These are phyloP conservation scores for Pestalotiopsis sp. DNA, from an alignment of 2,329 filamentous ascomycete genomes.

Conservation along the genomic window DNA sequence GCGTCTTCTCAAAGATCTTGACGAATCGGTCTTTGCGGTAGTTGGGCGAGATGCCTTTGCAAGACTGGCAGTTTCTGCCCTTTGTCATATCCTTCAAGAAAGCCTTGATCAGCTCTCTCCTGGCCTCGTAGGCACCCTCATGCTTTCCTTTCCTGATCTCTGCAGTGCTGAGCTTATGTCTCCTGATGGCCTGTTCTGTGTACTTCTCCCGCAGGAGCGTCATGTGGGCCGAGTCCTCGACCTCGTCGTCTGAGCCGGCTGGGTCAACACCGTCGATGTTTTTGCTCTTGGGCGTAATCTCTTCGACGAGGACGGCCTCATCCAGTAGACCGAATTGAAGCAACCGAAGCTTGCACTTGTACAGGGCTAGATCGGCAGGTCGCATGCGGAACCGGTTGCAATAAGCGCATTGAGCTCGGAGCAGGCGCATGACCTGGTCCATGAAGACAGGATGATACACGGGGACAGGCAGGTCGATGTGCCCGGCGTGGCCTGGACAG, in stretches of 20 bases:
- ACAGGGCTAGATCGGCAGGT: conserved; percentile 76
- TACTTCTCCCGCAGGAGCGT: conserved; percentile 63
- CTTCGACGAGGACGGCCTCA: conserved; percentile 48
- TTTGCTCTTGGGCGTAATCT: conserved; percentile 34
- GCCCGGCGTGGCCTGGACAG: conserved; percentile 91
- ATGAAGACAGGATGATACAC: conserved; percentile 98
- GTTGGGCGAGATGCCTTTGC: conserved; percentile 72
- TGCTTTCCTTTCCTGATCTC: conserved; percentile 70
- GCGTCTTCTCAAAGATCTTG: conserved; percentile 88
- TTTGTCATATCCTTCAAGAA: conserved; percentile 76
- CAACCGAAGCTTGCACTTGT: conserved; percentile 81
- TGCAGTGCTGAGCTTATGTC: conserved; percentile 51
- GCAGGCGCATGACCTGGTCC: conserved; percentile 83
- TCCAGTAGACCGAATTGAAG: conserved; percentile 81
- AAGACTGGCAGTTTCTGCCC: conserved; percentile 69
- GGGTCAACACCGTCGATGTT: conserved; percentile 37
- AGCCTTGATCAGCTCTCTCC: conserved; percentile 76
- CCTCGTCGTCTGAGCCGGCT: conserved; percentile 42
- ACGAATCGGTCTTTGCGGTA: conserved; percentile 90
- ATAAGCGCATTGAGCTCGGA: conserved; percentile 87
- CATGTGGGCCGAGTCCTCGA: conserved; percentile 67
- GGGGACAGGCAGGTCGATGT: conserved; percentile 80
- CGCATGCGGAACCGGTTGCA: conserved; percentile 85
- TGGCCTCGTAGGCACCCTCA: conserved; percentile 77
- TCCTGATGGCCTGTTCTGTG: conserved; percentile 72